Base-by-base conservation (phyloP, 2,329 filamentous ascomycete species). In the Talaromyces albobiverticillius region DNA sequence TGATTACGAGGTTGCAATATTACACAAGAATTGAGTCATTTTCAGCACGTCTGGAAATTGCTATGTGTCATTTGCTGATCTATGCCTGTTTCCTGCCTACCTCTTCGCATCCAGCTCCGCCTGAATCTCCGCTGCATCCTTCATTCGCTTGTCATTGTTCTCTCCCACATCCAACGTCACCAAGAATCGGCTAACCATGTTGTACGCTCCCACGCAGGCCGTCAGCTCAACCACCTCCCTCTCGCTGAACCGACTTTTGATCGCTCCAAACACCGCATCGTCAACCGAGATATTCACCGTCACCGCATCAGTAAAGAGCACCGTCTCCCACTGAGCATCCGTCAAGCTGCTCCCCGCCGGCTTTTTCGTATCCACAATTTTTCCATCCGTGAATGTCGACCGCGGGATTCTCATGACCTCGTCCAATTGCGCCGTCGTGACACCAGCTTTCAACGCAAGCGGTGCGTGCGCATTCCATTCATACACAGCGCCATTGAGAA, bases 401-500 rank as follows among this genome's bases (percentile, higher is more conserved):
- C 73, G 72, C 1, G 83, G 81, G 14, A 91, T 34, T 1, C 56
- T 60, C 0, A 79, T 85, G 18, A 72, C 73, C 1, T 75, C 76
- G 2, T 83, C 81, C 13, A 92, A 50, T 43, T 66, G 66, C n/a
- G 59, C 64, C 1, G 64, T 60, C 22, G 60, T 54, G 7, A 73
- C 60, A 1, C 71, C 71, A 1, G 66, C 70, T 53, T 70, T 71
- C 53, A 76, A 51, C 1, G 71, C 78, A 7, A 93, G 76, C 7
- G 89, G 89, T 8, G 86, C 86, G 68, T 95, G 90, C 55, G 89
- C 83, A 34, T 76, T 82, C 90, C 89, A 95, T 70, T 95, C 90
- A 71, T 91, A 95, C 81, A 88, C 89, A 1, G 90, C 90, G 25
- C 79, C 70, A 68, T 93, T 95, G 60, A 90, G 81, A 6, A 88